Evolutionary conservation across 177 flowering plant species (phyloP), one percentile per base, ranked within the genome.

Genomic region (Vitis hybrid): DNA sequence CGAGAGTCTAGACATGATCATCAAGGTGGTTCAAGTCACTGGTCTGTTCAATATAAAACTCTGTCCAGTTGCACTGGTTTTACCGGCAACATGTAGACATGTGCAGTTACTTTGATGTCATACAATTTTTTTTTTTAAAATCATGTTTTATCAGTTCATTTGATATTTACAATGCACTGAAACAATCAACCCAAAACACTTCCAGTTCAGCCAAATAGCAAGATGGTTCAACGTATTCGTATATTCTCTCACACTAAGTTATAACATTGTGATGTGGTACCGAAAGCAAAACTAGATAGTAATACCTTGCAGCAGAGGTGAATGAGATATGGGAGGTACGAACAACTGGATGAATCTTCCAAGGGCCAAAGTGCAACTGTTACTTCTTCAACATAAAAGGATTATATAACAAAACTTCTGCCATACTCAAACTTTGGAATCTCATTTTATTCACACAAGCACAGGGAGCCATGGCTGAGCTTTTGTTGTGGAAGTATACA

Each of bases 231-330:
- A 39, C 45, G 9, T 39, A 39, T 39, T 39, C 8, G 45, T 39
- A 7, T 39, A 39, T 39, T 56, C 49, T 20, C 19, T 52, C n/a
- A 11, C 59, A 53, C n/a, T 14, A 29, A 10, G 45, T 50, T 22
- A 12, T 22, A 53, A 13, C 7, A 55, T 19, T 54, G 54, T 20
- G 10, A 19, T 59, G 53, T 20, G 64, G 59, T 19, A 58, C 51
- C 53, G 19, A 70, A 63, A 31, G 31, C 39, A 45, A 6, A 22
- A 65, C 50, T 8, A 59, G 31, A 57, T 8, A 45, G 62, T 75
- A n/a, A 52, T 80, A 83, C 86, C 86, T 78, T 48, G 52, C 45
- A 61, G 50, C 15, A 63, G 39, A 45, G 64, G 62, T 69, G 56
- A 59, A 69, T 50, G 72, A 69, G 68, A 59, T 52, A 77, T 53